Percentiles rank a stretch among this genome's conserved stretches.
These are phyloP conservation scores for Pestalotiopsis fici DNA, from an alignment of 2,329 filamentous ascomycete genomes.

Conservation along the genomic window DNA sequence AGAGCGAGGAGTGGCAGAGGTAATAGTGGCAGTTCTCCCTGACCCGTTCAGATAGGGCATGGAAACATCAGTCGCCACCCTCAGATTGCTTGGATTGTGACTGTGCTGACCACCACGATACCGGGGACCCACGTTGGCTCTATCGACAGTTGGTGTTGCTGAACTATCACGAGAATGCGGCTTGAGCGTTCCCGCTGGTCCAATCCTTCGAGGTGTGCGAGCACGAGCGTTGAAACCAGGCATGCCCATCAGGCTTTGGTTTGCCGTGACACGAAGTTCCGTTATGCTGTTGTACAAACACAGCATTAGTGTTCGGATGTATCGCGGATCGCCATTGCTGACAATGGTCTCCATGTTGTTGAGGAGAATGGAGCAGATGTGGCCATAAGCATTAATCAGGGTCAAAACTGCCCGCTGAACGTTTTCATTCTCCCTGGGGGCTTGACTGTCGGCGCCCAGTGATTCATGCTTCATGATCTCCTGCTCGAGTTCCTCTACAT, in stretches of 20 bases:
- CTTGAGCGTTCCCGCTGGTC: constrained; percentile 48
- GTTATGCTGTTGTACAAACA: constrained; percentile 68
- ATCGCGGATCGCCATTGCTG: constrained; percentile 65
- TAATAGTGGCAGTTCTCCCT: constrained; percentile 52
- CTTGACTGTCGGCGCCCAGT: constrained; percentile 48
- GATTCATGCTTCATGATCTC: constrained; percentile 65
- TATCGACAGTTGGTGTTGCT: constrained; percentile 53
- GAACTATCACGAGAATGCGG: constrained; percentile 54
- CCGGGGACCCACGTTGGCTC: constrained; percentile 38
- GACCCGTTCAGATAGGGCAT: constrained; percentile 50
- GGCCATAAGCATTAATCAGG: constrained; percentile 64
- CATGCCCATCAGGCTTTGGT: constrained; percentile 26
- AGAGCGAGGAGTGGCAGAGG: constrained; percentile 73
- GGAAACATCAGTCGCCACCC: constrained; percentile 58
- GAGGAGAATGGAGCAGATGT: constrained; percentile 62
- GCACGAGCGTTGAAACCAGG: constrained; percentile 18
- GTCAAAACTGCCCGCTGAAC: constrained; percentile 65
- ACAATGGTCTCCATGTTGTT: constrained; percentile 66
- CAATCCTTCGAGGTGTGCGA: constrained; percentile 24
- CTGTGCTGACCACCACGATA: constrained; percentile 37
- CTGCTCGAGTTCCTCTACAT: constrained; percentile 66
- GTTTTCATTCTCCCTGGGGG: constrained; percentile 60
- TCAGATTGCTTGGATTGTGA: constrained; percentile 54
- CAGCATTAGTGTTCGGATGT: constrained; percentile 65
- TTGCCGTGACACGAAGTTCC: constrained; percentile 59